Evolutionary conservation across 331 rosid species (phyloP).

Genomic region (Pyracantha coccinea): DNA sequence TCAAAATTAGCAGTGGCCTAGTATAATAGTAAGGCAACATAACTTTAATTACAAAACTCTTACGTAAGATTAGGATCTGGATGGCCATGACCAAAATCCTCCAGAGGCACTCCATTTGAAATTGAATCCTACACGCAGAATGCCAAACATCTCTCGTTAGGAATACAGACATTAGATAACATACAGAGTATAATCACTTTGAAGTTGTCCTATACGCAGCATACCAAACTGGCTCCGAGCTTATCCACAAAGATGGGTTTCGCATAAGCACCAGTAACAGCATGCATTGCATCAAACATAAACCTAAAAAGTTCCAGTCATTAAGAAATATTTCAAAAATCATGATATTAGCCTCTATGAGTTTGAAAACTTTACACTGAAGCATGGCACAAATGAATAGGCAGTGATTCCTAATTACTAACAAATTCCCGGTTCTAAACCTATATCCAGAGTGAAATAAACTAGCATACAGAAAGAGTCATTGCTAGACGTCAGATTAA

Average conservation of each 20-base stretch:
- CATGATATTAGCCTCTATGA: background rate
- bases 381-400: slow-evolving; percentile 1
- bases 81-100: slow-evolving; percentile 97
- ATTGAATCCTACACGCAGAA: slow-evolving; percentile 66
- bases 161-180: background rate
- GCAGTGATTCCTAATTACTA: background rate
- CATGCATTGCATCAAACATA: slow-evolving; percentile 94
- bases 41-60: slow-evolving; percentile 18
- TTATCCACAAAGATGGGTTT: slow-evolving; percentile 89
- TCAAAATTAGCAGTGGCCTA: slow-evolving; percentile 9
- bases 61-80: slow-evolving; percentile 99
- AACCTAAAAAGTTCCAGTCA: slow-evolving; percentile 42
- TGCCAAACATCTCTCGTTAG: slow-evolving; percentile 20
- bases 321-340: no score
- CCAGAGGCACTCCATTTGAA: slow-evolving; percentile 81
- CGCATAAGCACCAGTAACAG: slow-evolving; percentile 98
- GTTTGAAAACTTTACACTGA: slow-evolving; percentile 1
- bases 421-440: background rate
- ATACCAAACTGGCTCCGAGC: slow-evolving; percentile 75
- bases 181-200: background rate
- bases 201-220: slow-evolving; percentile 7
- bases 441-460: no score
- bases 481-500: background rate
- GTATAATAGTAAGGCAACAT: slow-evolving; percentile 4
- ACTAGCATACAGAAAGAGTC: slow-evolving; percentile 1